Percentiles rank a stretch among this genome's conserved stretches.
phyloP scores from a whole-genome alignment of 148 eudicot genomes.

The Rhododendron molle region DNA sequence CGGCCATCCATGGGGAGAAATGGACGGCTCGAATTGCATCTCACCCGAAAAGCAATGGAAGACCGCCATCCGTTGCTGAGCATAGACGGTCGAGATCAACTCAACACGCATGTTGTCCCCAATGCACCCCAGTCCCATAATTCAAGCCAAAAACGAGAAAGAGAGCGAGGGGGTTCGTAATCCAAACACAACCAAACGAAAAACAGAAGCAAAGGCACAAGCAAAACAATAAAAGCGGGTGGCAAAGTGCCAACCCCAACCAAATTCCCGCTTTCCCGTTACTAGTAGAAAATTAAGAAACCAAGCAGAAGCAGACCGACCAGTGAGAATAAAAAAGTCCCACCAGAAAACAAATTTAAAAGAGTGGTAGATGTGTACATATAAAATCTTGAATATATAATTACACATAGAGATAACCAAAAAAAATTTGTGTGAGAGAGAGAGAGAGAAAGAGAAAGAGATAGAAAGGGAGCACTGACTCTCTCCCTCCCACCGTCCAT shows the following conservation, averaged over 20 bases:
- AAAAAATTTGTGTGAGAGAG: neutral
- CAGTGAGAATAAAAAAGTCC: neutral
- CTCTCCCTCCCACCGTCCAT: constrained; percentile 1
- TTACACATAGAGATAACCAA: neutral
- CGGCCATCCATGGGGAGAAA: no score
- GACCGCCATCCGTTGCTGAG: no score
- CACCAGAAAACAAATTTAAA: neutral
- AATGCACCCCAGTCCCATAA: no score
- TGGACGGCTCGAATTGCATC: no score
- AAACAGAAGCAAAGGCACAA: neutral
- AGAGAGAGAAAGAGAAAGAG: neutral
- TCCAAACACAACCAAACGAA: neutral
- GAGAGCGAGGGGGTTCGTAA: neutral
- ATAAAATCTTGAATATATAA: neutral
- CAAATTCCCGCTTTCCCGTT: constrained; percentile 1
- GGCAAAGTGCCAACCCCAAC: neutral
- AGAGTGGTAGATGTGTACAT: neutral
- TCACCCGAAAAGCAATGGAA: no score
- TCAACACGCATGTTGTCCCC: no score
- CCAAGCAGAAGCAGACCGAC: neutral
- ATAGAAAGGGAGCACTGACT: neutral
- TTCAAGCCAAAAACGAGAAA: no score
- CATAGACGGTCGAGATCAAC: no score
- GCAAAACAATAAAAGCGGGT: neutral
- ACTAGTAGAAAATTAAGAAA: neutral